Base-by-base conservation (phyloP, 2,329 filamentous ascomycete genomes). In the Ophiostoma himal-ulmi region DNA sequence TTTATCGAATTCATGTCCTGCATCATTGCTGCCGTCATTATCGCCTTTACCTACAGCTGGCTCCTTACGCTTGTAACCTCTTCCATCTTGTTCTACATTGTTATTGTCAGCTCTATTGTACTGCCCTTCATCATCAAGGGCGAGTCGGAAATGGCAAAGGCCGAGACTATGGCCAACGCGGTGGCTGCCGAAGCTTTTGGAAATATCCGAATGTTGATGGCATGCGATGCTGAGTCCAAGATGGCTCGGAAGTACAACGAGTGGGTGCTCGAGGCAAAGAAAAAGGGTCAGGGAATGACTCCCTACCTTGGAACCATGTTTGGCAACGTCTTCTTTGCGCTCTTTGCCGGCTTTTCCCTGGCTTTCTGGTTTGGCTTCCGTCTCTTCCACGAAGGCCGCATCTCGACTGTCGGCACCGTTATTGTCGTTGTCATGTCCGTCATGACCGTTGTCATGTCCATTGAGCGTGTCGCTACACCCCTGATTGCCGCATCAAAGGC, bases 331-430 rank as follows among this genome's bases (percentile, higher is more conserved):
- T 88, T 87, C 77, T 87, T 88, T 68, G 82, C 81, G 3, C 76
- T 85, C 0, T 86, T 83, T 70, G 76, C 79, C 2, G 80, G 83
- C 0, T 88, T 89, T 72, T 84, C 82, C 1, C 79, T 89, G 30
- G 80, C 83, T 8, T 90, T 90, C 73, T 90, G 86, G 86, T 89
- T 85, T 73, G 88, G 88, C 3, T 83, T 84, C 65, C 85, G 83
- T 74, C 81, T 83, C 0, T 83, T 78, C 67, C 72, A 81, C 1
- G 80, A 85, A 14, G 82, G 82, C 0, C 79, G 80, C 22, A 76
- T 89, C 57, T 73, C 80, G 20, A 80, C 79, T 71, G 79, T 88
- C 13, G 82, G 85, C 62, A 84, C 83, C 8, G 82, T 90, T 68
- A 79, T 88, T 36, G 81, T 87, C 30, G 84, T 87, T 0, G 76